Conservation (phyloP, 768 basidiomycete genomes). For the Chlorophyllum brunneum region DNA sequence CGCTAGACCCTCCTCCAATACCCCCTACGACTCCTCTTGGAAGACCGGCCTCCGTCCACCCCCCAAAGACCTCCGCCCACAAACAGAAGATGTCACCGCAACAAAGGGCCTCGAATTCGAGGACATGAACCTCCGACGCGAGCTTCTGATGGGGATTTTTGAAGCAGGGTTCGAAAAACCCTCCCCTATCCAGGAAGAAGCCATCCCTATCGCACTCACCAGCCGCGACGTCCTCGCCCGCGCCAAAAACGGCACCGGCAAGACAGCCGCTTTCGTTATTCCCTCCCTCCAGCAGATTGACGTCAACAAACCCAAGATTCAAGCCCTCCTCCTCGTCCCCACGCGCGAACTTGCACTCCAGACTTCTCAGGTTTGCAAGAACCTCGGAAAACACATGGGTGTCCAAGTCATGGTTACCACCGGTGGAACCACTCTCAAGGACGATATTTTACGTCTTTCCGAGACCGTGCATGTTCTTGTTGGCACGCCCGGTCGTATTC, state of each 20-base stretch:
- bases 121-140: conserved; percentile 87
- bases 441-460: conserved; percentile 90
- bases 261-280: conserved; percentile 99
- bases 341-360: conserved; percentile 98
- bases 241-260: conserved; percentile 96
- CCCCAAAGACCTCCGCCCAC: conserved; percentile 89
- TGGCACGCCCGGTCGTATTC: conserved; percentile 93
- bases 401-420: conserved; percentile 99
- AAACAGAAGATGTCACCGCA: conserved; percentile 94
- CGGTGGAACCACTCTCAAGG: conserved; percentile 95
- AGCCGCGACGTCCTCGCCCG: conserved; percentile 93
- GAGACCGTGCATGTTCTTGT: conserved; percentile 95
- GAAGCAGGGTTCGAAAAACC: conserved; percentile 97
- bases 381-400: conserved; percentile 91
- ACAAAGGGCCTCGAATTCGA: conserved; percentile 96
- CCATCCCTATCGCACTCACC: conserved; percentile 91
- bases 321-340: conserved; percentile 94
- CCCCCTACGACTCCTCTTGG: conserved; percentile 48
- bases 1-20: conserved; percentile 28
- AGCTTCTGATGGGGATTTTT: conserved; percentile 99
- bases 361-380: conserved; percentile 99
- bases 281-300: conserved; percentile 94
- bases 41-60: conserved; percentile 77
- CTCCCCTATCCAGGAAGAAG: conserved; percentile 98
- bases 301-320: conserved; percentile 79